Base-by-base conservation (phyloP, 345 rosid species). In the Gossypium rotundifolium region DNA sequence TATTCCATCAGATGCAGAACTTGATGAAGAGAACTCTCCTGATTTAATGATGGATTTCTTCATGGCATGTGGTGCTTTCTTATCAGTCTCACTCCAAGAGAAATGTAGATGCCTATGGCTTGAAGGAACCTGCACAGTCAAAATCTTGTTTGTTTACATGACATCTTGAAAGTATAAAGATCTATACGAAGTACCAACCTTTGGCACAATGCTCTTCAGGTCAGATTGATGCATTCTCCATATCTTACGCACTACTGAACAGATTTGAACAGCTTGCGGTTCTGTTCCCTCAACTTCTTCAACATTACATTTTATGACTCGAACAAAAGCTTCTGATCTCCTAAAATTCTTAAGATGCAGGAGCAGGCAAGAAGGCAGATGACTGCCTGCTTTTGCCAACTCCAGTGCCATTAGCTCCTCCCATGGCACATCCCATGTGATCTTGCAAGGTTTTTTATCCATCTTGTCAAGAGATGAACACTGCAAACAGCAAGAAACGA, bases 371-470 rank as follows among this genome's bases (percentile, higher is more conserved):
- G 99, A 93, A 80, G 99, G 97, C 76, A 78, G 87, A 51, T 63
- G 83, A 66, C 76, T 77, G 74, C 98, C 96, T 29, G 93, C 96
- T 86, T 91, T 95, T 64, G 97, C 97, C 87, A 95, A 85, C 80
- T 95, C 99, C 84, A 95, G 73, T n/a, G 99, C 85, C 96, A 95
- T 79, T 67, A 95, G 87, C 74, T 91, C 93, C 79, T 91, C 96
- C 98, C 98, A 95, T 17, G 96, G 90, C 76, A 95, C 94, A 81
- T 95, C 98, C 99, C 99, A 95, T 86, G 88, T 83, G 76, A 95
- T 91, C 87, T 92, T 95, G 82, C 90, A 86, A 80, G 99, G 93
- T 74, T 89, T 95, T 79, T 85, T 91, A 74, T 91, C 96, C 93
- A 93, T 86, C 85, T 91, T 92, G 78, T 88, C 93, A 33, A 81